Evolutionary conservation across 768 basidiomycete genomes (phyloP), one percentile per base, ranked within the genome.

Genomic region (Amyloporia xantha): DNA sequence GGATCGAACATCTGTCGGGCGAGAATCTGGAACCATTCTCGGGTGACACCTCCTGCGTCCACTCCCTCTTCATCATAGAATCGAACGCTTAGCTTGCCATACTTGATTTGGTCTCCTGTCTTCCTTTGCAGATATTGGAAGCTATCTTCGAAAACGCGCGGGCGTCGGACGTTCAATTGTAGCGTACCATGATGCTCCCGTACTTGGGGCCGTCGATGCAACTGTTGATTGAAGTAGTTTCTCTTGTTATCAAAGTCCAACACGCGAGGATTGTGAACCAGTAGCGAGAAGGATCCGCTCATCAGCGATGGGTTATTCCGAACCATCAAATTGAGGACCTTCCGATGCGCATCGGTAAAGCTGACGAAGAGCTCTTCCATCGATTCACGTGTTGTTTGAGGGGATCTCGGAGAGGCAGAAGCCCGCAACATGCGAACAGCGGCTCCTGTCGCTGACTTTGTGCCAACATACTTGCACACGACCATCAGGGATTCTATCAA

Each of bases 191-290:
- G 79, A 55, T 91, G 89, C 59, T 93, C 89, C 35, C 92, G 79
- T 11, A 74, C 71, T 56, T 85, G 80, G 15, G 84, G 84, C 7
- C 91, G 82, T 38, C 86, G 82, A 62, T 93, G 93, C 6, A 96
- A 74, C 62, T 94, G 91, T 64, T 95, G 92, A 37, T 78, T 84
- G 71, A 93, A 93, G 69, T 91, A 94, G 61, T 94, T 95, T 28
- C 96, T 82, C 72, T 99, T 99, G 81, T 98, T 98, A 74, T 98
- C 96, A 63, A 98, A 98, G 73, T 98, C 96, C 48, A 99, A 78
- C 20, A 98, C 93, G 25, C 91, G 84, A 41, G 96, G 86, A 60
- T 99, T 99, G 68, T 94, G 84, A 40, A 99, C 88, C 54, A 99
- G 74, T 1, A 99, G 76, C 13, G 94, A 92, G 76, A 99, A 99